These are phyloP conservation scores for Phylloporus arenicola DNA, from an alignment of 768 basidiomycete species.

Conservation along the genomic window DNA sequence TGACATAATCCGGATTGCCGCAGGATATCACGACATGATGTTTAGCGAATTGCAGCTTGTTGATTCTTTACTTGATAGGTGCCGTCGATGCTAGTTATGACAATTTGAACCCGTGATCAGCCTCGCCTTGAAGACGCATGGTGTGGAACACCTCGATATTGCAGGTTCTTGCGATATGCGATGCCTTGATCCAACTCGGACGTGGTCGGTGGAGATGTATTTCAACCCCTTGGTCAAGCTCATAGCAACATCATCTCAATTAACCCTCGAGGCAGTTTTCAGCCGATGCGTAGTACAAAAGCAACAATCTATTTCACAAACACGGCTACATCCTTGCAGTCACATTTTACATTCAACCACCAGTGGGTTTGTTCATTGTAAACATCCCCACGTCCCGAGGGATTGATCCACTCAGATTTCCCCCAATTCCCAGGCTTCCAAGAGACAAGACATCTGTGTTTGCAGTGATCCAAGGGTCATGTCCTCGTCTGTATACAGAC, in stretches of 20 bases:
- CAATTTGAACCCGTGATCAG: too few relatives aligned
- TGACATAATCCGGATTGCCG: too few relatives aligned
- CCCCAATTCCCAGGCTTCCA: slow-evolving; percentile 27
- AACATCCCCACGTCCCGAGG: neutral
- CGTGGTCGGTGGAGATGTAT: too few relatives aligned
- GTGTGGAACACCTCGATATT: too few relatives aligned
- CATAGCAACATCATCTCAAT: neutral
- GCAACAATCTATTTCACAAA: neutral
- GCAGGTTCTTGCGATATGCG: too few relatives aligned
- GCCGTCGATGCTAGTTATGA: too few relatives aligned
- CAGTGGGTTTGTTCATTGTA: neutral
- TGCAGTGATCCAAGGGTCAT: slow-evolving; percentile 15
- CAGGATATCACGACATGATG: too few relatives aligned
- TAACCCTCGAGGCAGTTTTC: neutral
- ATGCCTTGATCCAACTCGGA: too few relatives aligned
- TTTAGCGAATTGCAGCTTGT: too few relatives aligned
- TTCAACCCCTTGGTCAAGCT: too few relatives aligned
- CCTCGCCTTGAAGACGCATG: too few relatives aligned
- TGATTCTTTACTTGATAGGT: too few relatives aligned
- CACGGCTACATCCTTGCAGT: neutral
- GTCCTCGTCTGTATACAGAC: slow-evolving; percentile 14
- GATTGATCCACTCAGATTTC: slow-evolving; percentile 12
- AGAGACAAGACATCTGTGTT: slow-evolving; percentile 22
- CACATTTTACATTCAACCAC: neutral
- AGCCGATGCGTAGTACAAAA: neutral